Evolutionary conservation across 495 filamentous ascomycete genomes (phyloP), one percentile per base, ranked within the genome.

Genomic region (Aspergillus taichungensis): DNA sequence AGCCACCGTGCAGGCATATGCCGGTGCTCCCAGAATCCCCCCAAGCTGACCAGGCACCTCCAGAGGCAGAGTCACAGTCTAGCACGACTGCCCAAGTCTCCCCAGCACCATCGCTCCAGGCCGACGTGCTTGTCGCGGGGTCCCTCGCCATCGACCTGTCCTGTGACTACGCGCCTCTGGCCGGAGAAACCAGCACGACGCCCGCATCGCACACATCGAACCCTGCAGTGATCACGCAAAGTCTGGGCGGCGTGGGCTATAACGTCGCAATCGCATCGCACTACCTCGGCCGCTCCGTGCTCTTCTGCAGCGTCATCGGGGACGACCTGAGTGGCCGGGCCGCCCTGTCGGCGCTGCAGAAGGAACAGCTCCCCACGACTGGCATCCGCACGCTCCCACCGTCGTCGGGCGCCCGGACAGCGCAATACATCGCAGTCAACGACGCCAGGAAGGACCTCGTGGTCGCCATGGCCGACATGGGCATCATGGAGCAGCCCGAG

Each of bases 401-500:
- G 11, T 68, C 73, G 6, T 63, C 70, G 7, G 66, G 73, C 0
- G 61, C 62, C 33, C 72, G 80, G 24, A 98, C 92, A 2, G 87
- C 89, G 6, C 88, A 94, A 58, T 98, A 98, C 57, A 77, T 97
- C 2, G 82, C 89, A 12, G 69, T 96, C 54, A 98, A 97, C 62
- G 86, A 91, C 57, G 68, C 66, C 2, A 76, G 83, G 24, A 92
- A 90, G 54, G 82, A 88, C 45, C 75, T 98, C 8, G 71, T 85
- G 3, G 57, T 95, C 36, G 90, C 87, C 41, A 94, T 95, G 85
- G 88, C 92, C 12, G 92, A 98, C 59, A 95, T 97, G 88, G 71
- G 68, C 40, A 92, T 98, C 56, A 73, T 95, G 47, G 80, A 88
- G 41, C 62, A 67, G 6, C 54, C 66, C n/a, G 54, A 63, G 37